Base-by-base conservation (phyloP, 2,329 filamentous ascomycete genomes). In the Metarhizium robertsii region DNA sequence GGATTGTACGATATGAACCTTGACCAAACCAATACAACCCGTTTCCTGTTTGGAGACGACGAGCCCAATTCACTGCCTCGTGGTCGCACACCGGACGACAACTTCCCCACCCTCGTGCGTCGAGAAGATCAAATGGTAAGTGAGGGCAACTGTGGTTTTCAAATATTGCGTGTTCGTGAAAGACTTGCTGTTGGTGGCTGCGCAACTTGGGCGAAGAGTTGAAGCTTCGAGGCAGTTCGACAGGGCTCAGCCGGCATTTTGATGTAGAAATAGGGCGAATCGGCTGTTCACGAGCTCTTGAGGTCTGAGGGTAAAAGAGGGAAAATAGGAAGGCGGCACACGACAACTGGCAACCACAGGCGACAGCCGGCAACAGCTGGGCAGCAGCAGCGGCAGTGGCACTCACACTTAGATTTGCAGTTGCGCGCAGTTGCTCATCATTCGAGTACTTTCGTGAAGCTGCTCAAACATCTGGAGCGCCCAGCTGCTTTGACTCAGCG, bases 31-130 rank as follows among this genome's bases (percentile, higher is more conserved):
- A 92, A 94, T 72, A 91, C 89, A 13, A 83, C 90, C 30, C 85
- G 88, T 55, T 95, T 95, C 66, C 77, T 96, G 42, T 95, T 96
- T 67, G 87, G 87, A 58, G 88, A 90, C 64, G 90, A 91, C 58
- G 85, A 91, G 54, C 61, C 67, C 10, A 68, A 81, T 88, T 61
- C 65, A n/a, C 46, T 67, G 29, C 62, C 61, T 13, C 67, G 64
- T 30, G 65, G 61, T 72, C 84, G 86, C 55, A 83, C 84, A 60
- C 85, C 83, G 52, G 87, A 95, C 65, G 90, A 96, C 69, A 87
- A 85, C 66, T 97, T 96, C 64, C 91, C 92, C 34, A 92, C 92
- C 59, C 79, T 94, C 60, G 83, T 89, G 64, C 83, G 87, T 55
- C 84, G 85, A 60, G 79, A 81, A 53, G 75, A 74, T 52, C 77